Percentiles rank a stretch among this genome's conserved stretches.
Evolutionary conservation across 352 stramenopile genomes (phyloP).

Genomic region (Blastocystis sp.): DNA sequence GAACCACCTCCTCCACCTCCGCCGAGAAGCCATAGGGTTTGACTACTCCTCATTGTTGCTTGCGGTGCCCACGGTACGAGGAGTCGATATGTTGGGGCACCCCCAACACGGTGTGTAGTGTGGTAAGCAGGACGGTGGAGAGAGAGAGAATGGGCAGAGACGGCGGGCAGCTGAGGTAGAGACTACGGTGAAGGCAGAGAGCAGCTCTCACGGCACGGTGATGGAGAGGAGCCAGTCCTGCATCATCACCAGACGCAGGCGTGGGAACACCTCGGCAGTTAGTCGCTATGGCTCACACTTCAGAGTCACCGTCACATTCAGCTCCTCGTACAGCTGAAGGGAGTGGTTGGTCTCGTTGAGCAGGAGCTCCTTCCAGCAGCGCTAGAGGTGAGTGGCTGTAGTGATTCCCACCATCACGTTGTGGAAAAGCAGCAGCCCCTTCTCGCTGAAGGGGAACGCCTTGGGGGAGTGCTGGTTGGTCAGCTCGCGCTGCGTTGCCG

Average conservation of each 20-base stretch:
- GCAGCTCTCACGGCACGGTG: background rate
- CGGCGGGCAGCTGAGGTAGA: slow-evolving; percentile 11
- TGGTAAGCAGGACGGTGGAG: background rate
- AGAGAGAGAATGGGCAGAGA: slow-evolving; percentile 5
- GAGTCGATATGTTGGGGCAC: background rate
- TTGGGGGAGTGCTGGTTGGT: background rate
- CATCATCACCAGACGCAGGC: background rate
- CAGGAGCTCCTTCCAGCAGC: slow-evolving; percentile 64
- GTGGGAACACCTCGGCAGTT: background rate
- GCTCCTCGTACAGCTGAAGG: background rate
- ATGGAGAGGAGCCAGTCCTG: background rate
- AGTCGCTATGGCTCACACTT: background rate
- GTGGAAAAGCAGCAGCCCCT: background rate
- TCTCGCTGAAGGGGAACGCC: slow-evolving; percentile 30
- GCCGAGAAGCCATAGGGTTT: background rate
- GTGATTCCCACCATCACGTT: slow-evolving; percentile 9
- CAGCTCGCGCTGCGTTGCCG: slow-evolving; percentile 22
- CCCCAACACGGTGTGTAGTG: background rate
- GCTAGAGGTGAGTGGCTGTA: background rate
- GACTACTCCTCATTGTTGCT: background rate
- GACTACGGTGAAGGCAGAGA: background rate
- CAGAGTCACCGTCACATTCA: background rate
- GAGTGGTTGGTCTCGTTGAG: slow-evolving; percentile 43
- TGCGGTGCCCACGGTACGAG: background rate
- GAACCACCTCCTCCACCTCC: slow-evolving; percentile 17